Evolutionary conservation across 768 basidiomycete species (phyloP), one percentile per base, ranked within the genome.

Genomic region (Heimioporus sp.): DNA sequence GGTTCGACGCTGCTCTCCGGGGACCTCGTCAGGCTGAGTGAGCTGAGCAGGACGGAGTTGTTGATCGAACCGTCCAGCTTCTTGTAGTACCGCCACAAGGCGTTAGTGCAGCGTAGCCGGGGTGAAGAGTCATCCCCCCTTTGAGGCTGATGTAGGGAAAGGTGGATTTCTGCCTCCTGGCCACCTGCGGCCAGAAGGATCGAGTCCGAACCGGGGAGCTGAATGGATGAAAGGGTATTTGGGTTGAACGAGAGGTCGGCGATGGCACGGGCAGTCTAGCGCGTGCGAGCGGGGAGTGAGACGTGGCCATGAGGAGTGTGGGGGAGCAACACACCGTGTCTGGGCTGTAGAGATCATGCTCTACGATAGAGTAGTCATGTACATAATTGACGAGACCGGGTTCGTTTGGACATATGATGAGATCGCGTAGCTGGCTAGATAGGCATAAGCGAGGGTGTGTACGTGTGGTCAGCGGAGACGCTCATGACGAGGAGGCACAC

Each of bases 161-260:
- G 70, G 56, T 88, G 81, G 4, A 90, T 75, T 62, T 90, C 85
- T 2, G 85, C 80, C 5, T 86, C 82, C 61, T 86, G 86, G 5
- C 87, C 87, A 56, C 87, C 87, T 15, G 83, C 86, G 31, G 87
- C 87, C n/a, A 88, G 71, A n/a, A 90, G 76, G 0, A 77, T 80
- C 36, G 80, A 76, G 44, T 80, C 71, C 0, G 76, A 72, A 31
- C 70, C 79, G 2, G 76, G 76, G 16, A 88, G 63, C 3, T 65
- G 72, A 13, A 86, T 73, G 1, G 82, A 80, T 1, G 84, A 69
- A 32, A 90, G 75, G 1, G 85, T 83, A 61, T 86, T 87, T 12
- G 87, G 83, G 9, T 62, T 67, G 65, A 87, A 90, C 5, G 72
- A 55, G 40, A 86, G 76, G 24, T 80, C 72, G 3, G 78, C 79